phyloP scores from a whole-genome alignment of 31 red algal species.

The Endocladia muricata region DNA sequence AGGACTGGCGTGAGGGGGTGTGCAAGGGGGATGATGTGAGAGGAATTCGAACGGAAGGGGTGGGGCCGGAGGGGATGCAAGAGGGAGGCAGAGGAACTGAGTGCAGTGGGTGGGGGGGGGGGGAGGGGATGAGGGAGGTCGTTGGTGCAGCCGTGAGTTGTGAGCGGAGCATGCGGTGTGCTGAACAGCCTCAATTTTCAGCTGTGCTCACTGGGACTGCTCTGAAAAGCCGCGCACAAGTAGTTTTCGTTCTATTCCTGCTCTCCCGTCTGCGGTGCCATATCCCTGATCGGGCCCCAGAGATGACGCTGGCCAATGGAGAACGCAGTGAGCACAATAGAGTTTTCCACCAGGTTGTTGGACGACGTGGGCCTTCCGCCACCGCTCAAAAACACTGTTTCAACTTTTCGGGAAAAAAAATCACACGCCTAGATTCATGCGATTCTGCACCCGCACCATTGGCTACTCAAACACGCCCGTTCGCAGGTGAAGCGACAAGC shows the following conservation, averaged over 20 bases:
- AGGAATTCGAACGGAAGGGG: background rate
- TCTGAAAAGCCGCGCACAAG: too few relatives aligned
- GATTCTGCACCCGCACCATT: too few relatives aligned
- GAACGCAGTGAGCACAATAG: background rate
- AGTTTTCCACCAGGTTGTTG: background rate
- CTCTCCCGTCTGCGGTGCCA: too few relatives aligned
- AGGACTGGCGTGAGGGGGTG: background rate
- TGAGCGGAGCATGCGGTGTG: too few relatives aligned
- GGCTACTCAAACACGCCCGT: too few relatives aligned
- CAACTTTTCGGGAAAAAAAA: too few relatives aligned
- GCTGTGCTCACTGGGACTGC: too few relatives aligned
- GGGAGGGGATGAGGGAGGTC: background rate
- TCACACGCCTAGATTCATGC: background rate
- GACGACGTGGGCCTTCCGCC: background rate
- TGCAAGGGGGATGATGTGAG: background rate
- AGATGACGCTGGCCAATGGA: background rate
- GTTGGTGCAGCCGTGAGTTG: too few relatives aligned
- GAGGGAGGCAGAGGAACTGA: background rate
- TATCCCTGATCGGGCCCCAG: background rate
- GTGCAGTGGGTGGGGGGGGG: background rate
- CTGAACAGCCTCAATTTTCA: too few relatives aligned
- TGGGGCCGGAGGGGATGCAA: background rate
- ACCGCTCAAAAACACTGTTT: background rate
- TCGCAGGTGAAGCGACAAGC: too few relatives aligned
- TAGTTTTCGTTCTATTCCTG: too few relatives aligned